These are phyloP conservation scores for Globisporangium paroecandrum DNA, from an alignment of 352 stramenopile species.

Conservation along the genomic window DNA sequence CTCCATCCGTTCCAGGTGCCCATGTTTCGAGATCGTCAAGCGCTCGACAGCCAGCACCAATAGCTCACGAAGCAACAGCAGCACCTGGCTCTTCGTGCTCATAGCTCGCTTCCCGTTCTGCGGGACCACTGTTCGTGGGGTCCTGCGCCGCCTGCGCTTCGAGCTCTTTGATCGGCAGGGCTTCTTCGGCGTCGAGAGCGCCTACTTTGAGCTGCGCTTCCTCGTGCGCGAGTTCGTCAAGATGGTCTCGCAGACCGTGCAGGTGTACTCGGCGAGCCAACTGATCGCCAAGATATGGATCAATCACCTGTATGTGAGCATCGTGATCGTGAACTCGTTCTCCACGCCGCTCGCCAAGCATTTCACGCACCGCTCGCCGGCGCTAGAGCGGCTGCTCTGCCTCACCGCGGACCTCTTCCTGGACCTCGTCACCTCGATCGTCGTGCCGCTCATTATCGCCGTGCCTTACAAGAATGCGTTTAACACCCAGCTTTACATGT, in stretches of 20 bases:
- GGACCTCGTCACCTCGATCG: slow-evolving; percentile 15
- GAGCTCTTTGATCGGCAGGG: neutral
- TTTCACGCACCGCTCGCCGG: slow-evolving; percentile 17
- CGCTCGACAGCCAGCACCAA: neutral
- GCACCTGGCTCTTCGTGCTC: neutral
- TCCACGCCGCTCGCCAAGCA: slow-evolving; percentile 23
- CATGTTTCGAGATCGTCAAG: neutral
- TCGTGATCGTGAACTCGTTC: slow-evolving; percentile 23
- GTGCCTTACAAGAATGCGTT: slow-evolving; percentile 13
- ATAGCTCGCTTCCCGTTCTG: neutral
- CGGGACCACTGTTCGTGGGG: neutral
- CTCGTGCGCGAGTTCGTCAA: slow-evolving; percentile 19
- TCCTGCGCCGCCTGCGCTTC: neutral
- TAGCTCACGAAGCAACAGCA: neutral
- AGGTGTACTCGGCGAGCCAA: slow-evolving; percentile 19
- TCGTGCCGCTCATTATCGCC: slow-evolving; percentile 20
- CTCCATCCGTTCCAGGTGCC: slow-evolving; percentile 1
- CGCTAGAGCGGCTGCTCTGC: slow-evolving; percentile 21
- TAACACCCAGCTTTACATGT: slow-evolving; percentile 9
- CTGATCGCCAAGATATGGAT: slow-evolving; percentile 19
- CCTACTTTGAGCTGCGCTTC: slow-evolving; percentile 22
- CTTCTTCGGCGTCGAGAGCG: slow-evolving; percentile 15
- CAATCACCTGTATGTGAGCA: slow-evolving; percentile 22
- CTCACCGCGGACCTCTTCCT: slow-evolving; percentile 18
- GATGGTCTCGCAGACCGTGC: slow-evolving; percentile 23